A percentile compares a stretch with the other conserved stretches of the same genome.
Conservation (phyloP, 2,329 filamentous ascomycete genomes). For the Uncinocarpus reesii region DNA sequence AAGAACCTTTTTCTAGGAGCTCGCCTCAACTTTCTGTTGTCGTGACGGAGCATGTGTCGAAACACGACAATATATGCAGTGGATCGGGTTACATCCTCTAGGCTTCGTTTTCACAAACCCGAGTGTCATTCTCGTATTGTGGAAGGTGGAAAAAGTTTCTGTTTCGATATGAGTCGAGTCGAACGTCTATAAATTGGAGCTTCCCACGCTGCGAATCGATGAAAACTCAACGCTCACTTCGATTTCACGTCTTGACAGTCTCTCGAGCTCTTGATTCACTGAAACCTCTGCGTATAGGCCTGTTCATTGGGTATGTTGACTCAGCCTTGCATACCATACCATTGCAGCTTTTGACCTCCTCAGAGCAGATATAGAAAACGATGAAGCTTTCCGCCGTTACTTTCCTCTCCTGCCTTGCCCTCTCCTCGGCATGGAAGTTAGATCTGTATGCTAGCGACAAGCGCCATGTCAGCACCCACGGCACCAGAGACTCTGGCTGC, state of each 20-base stretch:
- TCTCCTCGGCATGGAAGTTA: constrained; percentile 5
- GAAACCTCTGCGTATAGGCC: not conserved
- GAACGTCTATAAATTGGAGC: constrained; percentile 1
- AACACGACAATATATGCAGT: not conserved
- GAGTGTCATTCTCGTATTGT: constrained; percentile 2
- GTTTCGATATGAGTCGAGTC: not conserved
- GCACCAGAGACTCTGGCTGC: not conserved
- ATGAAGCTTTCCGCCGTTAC: constrained; percentile 1
- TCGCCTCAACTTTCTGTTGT: not conserved
- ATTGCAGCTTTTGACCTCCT: no score
- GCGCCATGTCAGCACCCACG: not conserved
- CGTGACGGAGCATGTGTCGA: not conserved
- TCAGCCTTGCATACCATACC: no score
- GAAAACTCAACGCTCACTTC: not conserved
- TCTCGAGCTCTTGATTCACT: not conserved
- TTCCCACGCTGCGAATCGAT: not conserved
- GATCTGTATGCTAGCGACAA: constrained; percentile 1
- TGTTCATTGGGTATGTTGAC: not conserved
- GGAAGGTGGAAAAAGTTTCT: not conserved
- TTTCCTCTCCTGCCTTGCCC: constrained; percentile 1
- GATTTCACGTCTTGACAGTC: not conserved
- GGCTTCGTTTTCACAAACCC: not conserved
- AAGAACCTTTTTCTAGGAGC: no score
- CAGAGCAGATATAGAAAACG: not conserved
- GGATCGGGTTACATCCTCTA: not conserved